Evolutionary conservation across 1,284 basidiomycete species (phyloP).

Genomic region (Athelia psychrophila): DNA sequence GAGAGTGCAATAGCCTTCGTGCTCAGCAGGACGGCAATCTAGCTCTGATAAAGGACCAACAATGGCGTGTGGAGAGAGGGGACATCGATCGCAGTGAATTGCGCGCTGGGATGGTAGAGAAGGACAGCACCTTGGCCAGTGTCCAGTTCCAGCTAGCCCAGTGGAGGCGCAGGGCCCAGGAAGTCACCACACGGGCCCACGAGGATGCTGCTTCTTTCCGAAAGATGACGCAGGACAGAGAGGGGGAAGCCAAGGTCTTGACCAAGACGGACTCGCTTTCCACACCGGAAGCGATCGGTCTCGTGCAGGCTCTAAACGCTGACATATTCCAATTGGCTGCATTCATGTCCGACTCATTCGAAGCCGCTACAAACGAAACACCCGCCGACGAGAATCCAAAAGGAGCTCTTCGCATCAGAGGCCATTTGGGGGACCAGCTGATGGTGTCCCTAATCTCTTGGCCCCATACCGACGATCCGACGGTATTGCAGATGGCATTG

Average conservation of each 20-base stretch:
- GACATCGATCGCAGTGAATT: no score
- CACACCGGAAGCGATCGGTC: constrained; percentile 24
- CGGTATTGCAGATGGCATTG: constrained; percentile 29
- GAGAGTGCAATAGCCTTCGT: no score
- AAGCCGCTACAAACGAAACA: constrained; percentile 2
- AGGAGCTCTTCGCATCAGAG: not conserved
- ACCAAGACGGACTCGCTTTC: constrained; percentile 26
- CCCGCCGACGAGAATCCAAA: not conserved
- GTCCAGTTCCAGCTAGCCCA: no score
- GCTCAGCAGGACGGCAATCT: no score
- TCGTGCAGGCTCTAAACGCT: constrained; percentile 28
- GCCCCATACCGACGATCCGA: constrained; percentile 26
- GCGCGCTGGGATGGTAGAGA: no score
- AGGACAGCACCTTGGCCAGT: no score
- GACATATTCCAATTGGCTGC: constrained; percentile 32
- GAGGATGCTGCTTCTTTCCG: no score
- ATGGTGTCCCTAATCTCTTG: constrained; percentile 20
- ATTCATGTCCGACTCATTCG: constrained; percentile 29
- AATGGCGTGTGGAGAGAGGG: no score
- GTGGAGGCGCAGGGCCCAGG: no score
- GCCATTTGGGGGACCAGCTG: constrained; percentile 16
- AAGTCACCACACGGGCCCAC: no score
- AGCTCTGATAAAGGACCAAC: no score
- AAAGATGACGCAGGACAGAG: no score
- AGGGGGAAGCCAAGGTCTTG: not conserved